Evolutionary conservation across 169 alveolate species (phyloP).

Genomic region (Cryptosporidium canis): DNA sequence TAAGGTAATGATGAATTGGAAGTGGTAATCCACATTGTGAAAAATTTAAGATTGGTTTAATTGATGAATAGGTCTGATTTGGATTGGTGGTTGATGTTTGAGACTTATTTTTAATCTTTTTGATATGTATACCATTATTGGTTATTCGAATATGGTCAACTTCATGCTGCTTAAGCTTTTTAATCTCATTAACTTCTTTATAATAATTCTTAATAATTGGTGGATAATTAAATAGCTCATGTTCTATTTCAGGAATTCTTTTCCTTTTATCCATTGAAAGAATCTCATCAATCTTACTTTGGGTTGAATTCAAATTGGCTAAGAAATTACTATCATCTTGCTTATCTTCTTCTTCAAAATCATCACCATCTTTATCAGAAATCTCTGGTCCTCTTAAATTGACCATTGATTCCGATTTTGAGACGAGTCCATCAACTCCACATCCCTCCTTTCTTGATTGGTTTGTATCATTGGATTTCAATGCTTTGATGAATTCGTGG

Average conservation of each 20-base stretch:
- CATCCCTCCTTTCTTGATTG: not conserved
- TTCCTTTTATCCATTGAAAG: conserved; percentile 13
- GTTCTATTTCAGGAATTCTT: conserved; percentile 82
- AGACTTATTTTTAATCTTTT: conserved; percentile 84
- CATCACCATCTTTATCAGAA: not conserved
- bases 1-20: conserved; percentile 88
- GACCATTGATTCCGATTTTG: not conserved
- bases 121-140: conserved; percentile 85
- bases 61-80: conserved; percentile 78
- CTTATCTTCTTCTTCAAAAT: not conserved
- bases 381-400: not conserved
- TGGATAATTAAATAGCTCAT: conserved; percentile 82
- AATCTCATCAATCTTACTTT: not conserved
- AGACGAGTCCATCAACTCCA: not conserved
- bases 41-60: conserved; percentile 93
- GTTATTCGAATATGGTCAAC: conserved; percentile 89
- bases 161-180: conserved; percentile 88
- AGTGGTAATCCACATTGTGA: conserved; percentile 97
- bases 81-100: conserved; percentile 86
- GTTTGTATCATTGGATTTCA: not conserved
- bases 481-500: conserved; percentile 24
- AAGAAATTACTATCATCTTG: conserved; percentile 2
- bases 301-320: not conserved
- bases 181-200: conserved; percentile 86
- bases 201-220: conserved; percentile 88